These are phyloP conservation scores for Gillenia trifoliata DNA, from an alignment of 306 rosid species.

Conservation along the genomic window DNA sequence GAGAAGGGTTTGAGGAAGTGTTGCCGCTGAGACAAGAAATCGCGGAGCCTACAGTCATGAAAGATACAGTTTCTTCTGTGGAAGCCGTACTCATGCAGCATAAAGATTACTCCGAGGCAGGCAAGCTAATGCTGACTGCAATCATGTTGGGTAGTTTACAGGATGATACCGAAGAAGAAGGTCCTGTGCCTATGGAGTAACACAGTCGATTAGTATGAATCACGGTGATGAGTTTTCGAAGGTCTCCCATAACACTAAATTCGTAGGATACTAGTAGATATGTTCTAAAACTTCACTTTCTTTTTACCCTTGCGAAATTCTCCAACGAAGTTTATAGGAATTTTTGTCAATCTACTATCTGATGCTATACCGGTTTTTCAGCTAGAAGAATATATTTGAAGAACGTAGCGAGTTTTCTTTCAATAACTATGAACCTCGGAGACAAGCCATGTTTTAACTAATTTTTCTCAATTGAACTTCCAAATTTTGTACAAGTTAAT, in stretches of 20 bases:
- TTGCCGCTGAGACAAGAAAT: slow-evolving; percentile 66
- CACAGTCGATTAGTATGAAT: not conserved
- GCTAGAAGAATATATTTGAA: too few species aligned
- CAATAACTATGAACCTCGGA: too few species aligned
- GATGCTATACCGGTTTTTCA: not conserved
- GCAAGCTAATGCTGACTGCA: slow-evolving; percentile 86
- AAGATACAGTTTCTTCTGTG: slow-evolving; percentile 54
- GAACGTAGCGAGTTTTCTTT: too few species aligned
- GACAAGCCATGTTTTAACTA: too few species aligned
- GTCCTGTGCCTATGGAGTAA: slow-evolving; percentile 60
- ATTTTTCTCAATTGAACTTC: too few species aligned
- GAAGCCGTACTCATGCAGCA: slow-evolving; percentile 83
- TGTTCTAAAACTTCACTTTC: not conserved
- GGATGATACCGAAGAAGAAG: slow-evolving; percentile 35
- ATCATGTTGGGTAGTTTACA: slow-evolving; percentile 66
- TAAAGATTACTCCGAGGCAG: slow-evolving; percentile 80
- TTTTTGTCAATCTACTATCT: not conserved
- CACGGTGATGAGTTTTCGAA: not conserved
- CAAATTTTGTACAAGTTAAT: too few species aligned
- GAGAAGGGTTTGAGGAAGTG: slow-evolving; percentile 69
- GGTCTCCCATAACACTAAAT: not conserved
- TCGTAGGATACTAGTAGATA: not conserved
- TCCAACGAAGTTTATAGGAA: not conserved
- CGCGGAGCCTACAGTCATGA: slow-evolving; percentile 32
- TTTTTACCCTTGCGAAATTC: not conserved